A percentile compares a stretch with the other conserved stretches of the same genome.
Conservation (phyloP, 768 basidiomycete species). For the Chlorophyllum brunneum region DNA sequence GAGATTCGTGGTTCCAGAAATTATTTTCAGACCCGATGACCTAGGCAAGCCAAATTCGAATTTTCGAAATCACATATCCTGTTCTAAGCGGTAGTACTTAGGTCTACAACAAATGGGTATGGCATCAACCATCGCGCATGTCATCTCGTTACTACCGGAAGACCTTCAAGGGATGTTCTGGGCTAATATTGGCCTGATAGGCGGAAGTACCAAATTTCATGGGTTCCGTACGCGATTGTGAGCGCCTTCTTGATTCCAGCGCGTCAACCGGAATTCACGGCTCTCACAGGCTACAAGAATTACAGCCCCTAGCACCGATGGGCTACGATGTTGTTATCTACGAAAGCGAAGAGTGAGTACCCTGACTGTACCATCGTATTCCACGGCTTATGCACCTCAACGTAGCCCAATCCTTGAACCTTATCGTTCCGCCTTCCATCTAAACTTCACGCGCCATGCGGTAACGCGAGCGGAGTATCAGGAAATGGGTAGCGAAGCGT, state of each 20-base stretch:
- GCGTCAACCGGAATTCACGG: neutral
- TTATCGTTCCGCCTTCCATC: conserved; percentile 32
- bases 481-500: conserved; percentile 75
- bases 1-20: conserved; percentile 88
- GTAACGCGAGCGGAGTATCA: conserved; percentile 82
- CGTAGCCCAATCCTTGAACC: conserved; percentile 6
- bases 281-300: conserved; percentile 58
- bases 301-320: conserved; percentile 78
- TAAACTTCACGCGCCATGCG: conserved; percentile 46
- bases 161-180: conserved; percentile 93
- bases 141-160: conserved; percentile 70
- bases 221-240: conserved; percentile 78
- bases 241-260: conserved; percentile 25
- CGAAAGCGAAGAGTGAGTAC: conserved; percentile 67
- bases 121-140: conserved; percentile 67
- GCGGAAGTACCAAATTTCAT: conserved; percentile 74
- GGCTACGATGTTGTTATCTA: conserved; percentile 75
- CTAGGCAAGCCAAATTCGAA: conserved; percentile 57
- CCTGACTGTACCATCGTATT: neutral
- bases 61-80: neutral
- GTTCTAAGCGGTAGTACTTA: conserved; percentile 16
- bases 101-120: conserved; percentile 84
- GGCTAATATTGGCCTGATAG: conserved; percentile 88
- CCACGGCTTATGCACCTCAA: neutral
- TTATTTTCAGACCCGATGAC: conserved; percentile 86